These are phyloP conservation scores for Chlorella ohadii DNA, from an alignment of 139 green algal genomes.

Conservation along the genomic window DNA sequence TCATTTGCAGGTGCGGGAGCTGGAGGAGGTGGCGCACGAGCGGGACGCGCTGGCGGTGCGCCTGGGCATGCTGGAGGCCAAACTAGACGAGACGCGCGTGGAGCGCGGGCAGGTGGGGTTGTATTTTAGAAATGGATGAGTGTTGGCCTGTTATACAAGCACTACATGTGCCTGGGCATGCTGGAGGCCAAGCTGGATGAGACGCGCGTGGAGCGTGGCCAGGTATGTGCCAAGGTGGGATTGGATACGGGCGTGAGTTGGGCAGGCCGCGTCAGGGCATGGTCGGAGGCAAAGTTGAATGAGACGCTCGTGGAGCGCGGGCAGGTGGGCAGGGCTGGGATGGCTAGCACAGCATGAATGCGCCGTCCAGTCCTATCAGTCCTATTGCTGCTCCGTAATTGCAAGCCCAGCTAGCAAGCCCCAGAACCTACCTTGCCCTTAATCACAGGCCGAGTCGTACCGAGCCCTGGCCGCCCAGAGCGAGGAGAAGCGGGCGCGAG, in stretches of 20 bases:
- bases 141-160: no score
- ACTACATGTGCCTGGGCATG: conserved; percentile 6
- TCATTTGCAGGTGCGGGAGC: conserved; percentile 8
- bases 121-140: no score
- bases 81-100: conserved; percentile 28
- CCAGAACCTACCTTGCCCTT: not conserved
- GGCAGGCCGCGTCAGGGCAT: no score
- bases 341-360: no score
- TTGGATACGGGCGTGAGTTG: not conserved
- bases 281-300: no score
- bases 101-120: conserved; percentile 21
- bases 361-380: no score
- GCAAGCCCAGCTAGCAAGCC: no score
- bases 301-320: no score
- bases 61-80: conserved; percentile 24
- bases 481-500: conserved; percentile 32
- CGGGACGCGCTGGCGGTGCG: conserved; percentile 30
- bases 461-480: conserved; percentile 17
- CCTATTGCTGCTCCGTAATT: no score
- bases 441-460: conserved; percentile 8
- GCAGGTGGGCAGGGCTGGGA: no score
- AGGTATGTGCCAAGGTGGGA: no score
- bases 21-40: conserved; percentile 24
- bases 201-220: not conserved
- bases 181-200: conserved; percentile 36